Conservation (phyloP, 1,284 basidiomycete species). For the Agaricales sp. region DNA sequence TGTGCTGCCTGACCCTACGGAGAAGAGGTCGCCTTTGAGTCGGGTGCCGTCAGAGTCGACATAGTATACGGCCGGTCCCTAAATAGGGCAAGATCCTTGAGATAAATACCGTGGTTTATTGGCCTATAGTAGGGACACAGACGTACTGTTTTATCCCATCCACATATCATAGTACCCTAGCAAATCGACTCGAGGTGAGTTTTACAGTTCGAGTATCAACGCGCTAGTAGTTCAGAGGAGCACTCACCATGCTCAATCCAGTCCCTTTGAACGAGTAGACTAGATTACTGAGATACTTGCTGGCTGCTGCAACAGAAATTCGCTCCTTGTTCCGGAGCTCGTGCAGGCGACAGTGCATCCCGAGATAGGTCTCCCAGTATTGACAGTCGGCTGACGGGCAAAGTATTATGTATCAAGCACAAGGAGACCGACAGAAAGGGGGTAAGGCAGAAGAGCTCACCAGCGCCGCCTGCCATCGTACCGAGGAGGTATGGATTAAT, state of each 20-base stretch:
- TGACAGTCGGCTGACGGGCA: conserved; percentile 71
- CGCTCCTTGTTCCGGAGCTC: conserved; percentile 96
- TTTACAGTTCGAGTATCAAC: no score
- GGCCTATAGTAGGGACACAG: background rate
- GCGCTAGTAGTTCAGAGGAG: background rate
- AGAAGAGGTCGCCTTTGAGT: conserved; percentile 94
- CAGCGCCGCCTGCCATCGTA: conserved; percentile 98
- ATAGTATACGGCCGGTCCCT: conserved; percentile 96
- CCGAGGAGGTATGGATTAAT: conserved; percentile 98
- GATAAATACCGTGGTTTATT: no score
- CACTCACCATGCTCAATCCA: conserved; percentile 91
- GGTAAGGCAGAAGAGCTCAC: conserved; percentile 27
- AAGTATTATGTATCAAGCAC: no score
- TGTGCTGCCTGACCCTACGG: conserved; percentile 96
- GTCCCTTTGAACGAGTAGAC: conserved; percentile 99
- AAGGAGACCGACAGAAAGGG: background rate
- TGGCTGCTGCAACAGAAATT: conserved; percentile 97
- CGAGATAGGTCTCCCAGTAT: conserved; percentile 98
- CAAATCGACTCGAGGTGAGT: conserved; percentile 5
- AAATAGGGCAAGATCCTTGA: conserved; percentile 8
- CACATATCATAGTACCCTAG: conserved; percentile 98
- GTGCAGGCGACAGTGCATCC: conserved; percentile 94
- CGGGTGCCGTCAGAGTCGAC: conserved; percentile 97
- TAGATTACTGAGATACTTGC: conserved; percentile 95
- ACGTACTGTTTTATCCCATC: conserved; percentile 96